Conservation (phyloP, 257 asterid genomes). For the Nyctanthes arbortristis region DNA sequence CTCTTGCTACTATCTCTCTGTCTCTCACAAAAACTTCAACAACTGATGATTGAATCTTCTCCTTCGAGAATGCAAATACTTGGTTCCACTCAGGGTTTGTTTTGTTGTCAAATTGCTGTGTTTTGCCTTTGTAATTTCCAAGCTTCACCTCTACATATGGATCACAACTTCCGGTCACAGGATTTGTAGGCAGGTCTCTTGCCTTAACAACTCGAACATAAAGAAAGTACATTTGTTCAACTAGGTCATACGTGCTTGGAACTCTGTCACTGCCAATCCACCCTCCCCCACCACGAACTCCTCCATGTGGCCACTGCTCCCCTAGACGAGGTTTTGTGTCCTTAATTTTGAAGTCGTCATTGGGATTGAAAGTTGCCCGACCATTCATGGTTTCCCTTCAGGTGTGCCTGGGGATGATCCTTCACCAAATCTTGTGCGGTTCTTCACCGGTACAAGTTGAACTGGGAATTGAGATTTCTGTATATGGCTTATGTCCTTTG, state of each 20-base stretch:
- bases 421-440: background rate
- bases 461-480: background rate
- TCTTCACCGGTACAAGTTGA: background rate
- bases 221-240: slow-evolving; percentile 17
- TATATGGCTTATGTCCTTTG: background rate
- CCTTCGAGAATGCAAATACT: slow-evolving; percentile 21
- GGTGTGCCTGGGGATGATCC: background rate
- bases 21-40: slow-evolving; percentile 21
- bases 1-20: slow-evolving; percentile 14
- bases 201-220: slow-evolving; percentile 20
- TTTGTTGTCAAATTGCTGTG: slow-evolving; percentile 19
- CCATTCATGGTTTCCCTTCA: background rate
- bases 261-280: slow-evolving; percentile 17
- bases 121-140: slow-evolving; percentile 21
- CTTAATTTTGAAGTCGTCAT: slow-evolving; percentile 20
- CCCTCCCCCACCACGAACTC: slow-evolving; percentile 23
- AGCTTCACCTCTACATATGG: slow-evolving; percentile 21
- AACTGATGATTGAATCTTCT: slow-evolving; percentile 22
- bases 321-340: slow-evolving; percentile 20
- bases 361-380: slow-evolving; percentile 4
- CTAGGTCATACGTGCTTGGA: slow-evolving; percentile 21
- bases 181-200: slow-evolving; percentile 17
- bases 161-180: slow-evolving; percentile 15
- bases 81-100: slow-evolving; percentile 21
- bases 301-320: slow-evolving; percentile 25